Conservation (phyloP, 2,329 filamentous ascomycete species). For the Neurospora sp. region DNA sequence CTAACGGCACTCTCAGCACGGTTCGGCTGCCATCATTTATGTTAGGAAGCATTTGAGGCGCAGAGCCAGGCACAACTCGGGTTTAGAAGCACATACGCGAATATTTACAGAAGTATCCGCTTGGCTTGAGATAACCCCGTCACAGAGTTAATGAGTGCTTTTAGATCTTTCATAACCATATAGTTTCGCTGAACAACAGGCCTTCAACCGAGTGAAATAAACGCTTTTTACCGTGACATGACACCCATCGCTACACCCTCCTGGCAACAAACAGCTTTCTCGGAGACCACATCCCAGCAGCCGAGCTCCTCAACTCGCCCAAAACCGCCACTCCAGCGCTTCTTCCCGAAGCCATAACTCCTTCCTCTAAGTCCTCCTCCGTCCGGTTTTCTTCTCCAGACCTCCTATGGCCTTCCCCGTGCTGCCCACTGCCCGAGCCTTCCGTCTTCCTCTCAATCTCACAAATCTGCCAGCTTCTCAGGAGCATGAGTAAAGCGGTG, state of each 20-base stretch:
- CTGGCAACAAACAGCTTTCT: neutral
- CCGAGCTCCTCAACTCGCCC: neutral
- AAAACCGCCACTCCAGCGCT: neutral
- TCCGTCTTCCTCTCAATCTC: conserved; percentile 6
- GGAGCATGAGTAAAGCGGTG: conserved; percentile 39
- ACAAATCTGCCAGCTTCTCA: conserved; percentile 49
- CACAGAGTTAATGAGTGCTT: neutral
- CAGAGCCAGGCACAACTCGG: too few species aligned
- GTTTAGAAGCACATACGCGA: neutral
- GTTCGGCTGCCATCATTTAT: too few species aligned
- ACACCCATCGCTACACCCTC: neutral
- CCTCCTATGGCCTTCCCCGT: neutral
- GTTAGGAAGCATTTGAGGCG: too few species aligned
- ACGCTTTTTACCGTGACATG: neutral
- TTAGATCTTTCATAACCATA: neutral
- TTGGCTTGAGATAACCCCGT: neutral
- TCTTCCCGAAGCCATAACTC: neutral
- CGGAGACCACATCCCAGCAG: neutral
- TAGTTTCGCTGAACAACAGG: neutral
- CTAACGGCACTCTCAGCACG: too few species aligned
- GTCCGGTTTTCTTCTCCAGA: neutral
- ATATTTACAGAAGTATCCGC: neutral
- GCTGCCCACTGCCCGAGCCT: neutral
- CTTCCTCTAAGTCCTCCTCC: neutral
- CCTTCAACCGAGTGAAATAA: neutral